Evolutionary conservation across 2,329 filamentous ascomycete species (phyloP).

Genomic region (Trichophyton rubrum): DNA sequence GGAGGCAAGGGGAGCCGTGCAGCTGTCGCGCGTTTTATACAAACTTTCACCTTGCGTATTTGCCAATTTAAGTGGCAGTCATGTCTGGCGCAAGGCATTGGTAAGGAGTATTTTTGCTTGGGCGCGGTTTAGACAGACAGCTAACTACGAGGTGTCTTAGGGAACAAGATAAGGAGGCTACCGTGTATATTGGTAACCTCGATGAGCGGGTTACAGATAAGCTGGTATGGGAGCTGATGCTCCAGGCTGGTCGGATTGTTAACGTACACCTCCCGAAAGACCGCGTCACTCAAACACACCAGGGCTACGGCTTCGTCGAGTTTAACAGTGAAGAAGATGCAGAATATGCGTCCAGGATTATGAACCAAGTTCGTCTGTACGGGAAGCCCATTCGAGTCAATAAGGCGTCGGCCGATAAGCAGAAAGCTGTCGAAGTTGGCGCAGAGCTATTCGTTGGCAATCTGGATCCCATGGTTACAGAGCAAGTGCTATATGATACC

Average conservation of each 20-base stretch:
- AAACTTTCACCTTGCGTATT: not conserved
- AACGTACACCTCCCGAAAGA: conserved; percentile 98
- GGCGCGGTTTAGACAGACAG: conserved; percentile 13
- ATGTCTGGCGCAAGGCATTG: conserved; percentile 68
- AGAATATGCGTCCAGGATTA: conserved; percentile 89
- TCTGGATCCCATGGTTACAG: conserved; percentile 84
- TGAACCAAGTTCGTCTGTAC: conserved; percentile 89
- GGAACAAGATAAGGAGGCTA: conserved; percentile 97
- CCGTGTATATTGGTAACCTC: conserved; percentile 95
- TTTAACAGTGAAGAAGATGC: conserved; percentile 92
- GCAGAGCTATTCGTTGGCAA: conserved; percentile 96
- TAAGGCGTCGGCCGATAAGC: conserved; percentile 86
- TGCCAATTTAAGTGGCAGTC: not conserved
- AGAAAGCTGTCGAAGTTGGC: conserved; percentile 83
- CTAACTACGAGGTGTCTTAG: conserved; percentile 33
- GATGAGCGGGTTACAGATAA: conserved; percentile 89
- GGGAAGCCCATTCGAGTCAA: conserved; percentile 95
- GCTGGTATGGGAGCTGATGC: conserved; percentile 94
- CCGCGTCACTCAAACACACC: conserved; percentile 89
- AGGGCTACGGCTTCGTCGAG: conserved; percentile 98
- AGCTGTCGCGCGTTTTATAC: not conserved
- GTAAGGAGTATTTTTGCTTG: conserved; percentile 35
- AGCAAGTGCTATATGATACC: conserved; percentile 90
- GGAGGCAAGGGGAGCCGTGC: not conserved
- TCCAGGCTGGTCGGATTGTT: conserved; percentile 91